Evolutionary conservation across 495 filamentous ascomycete species (phyloP).

Genomic region (Annulohypoxylon moriforme): DNA sequence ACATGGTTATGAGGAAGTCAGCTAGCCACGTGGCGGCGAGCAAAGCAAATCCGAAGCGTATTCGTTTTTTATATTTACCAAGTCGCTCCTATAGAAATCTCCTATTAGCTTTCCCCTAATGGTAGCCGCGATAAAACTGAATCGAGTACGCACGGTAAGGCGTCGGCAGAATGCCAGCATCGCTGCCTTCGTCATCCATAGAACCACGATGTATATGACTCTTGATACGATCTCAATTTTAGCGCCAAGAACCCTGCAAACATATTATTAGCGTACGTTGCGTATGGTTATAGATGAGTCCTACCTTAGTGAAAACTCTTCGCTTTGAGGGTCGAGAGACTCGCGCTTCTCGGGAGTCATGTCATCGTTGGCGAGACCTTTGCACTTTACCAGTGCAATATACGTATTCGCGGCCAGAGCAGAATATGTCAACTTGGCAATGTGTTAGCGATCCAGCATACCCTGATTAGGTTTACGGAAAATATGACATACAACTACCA

Average conservation of each 20-base stretch:
- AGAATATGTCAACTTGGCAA: slow-evolving; percentile 30
- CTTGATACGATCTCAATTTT: slow-evolving; percentile 69
- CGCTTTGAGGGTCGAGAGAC: slow-evolving; percentile 55
- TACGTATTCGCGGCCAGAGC: slow-evolving; percentile 19
- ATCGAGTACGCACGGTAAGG: slow-evolving; percentile 60
- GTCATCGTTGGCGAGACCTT: slow-evolving; percentile 67
- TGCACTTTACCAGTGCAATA: background rate
- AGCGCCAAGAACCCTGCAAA: slow-evolving; percentile 61
- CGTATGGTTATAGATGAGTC: background rate
- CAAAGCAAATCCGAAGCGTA: slow-evolving; percentile 63
- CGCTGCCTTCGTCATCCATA: slow-evolving; percentile 69
- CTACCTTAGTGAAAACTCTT: slow-evolving; percentile 61
- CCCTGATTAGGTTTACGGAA: background rate
- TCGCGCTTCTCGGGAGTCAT: slow-evolving; percentile 65
- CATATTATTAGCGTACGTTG: background rate
- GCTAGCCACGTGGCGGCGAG: slow-evolving; percentile 64
- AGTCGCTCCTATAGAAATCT: slow-evolving; percentile 52
- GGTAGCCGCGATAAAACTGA: background rate
- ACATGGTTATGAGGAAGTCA: slow-evolving; percentile 63
- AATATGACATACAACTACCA: slow-evolving; percentile 60
- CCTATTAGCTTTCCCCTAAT: background rate
- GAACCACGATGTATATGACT: slow-evolving; percentile 64
- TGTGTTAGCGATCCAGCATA: background rate
- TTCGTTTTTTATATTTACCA: slow-evolving; percentile 58
- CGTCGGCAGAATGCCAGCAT: slow-evolving; percentile 69